phyloP scores from a whole-genome alignment of 495 filamentous ascomycete species.

The Endocarpon pusillum region DNA sequence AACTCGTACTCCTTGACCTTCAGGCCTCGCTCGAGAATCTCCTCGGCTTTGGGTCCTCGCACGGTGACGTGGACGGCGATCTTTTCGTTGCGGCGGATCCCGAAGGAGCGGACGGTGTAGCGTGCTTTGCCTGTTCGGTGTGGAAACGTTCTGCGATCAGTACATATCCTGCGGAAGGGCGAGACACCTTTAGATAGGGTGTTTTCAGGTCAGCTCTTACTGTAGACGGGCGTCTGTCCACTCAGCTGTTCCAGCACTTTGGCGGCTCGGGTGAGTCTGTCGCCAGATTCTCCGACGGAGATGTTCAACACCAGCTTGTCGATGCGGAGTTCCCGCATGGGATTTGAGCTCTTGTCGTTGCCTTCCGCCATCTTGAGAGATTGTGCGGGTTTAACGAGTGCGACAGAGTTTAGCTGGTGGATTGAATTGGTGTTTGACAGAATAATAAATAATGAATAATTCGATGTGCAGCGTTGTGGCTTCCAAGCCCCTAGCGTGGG shows the following conservation, averaged over 20 bases:
- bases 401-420: no score
- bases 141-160: no score
- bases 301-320: slow-evolving; percentile 99
- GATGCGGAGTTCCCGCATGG: slow-evolving; percentile 99
- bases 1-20: slow-evolving; percentile 99
- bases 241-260: slow-evolving; percentile 99
- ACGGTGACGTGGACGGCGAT: slow-evolving; percentile 99
- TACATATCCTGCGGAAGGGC: no score
- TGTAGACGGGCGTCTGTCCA: slow-evolving; percentile 99
- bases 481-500: no score
- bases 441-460: no score
- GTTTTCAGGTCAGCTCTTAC: slow-evolving; percentile 40
- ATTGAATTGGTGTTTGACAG: no score
- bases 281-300: slow-evolving; percentile 99
- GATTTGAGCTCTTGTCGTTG: slow-evolving; percentile 76
- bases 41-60: slow-evolving; percentile 98
- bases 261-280: slow-evolving; percentile 97
- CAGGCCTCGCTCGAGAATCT: slow-evolving; percentile 98
- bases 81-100: slow-evolving; percentile 99
- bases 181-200: no score
- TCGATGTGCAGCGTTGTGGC: no score
- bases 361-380: slow-evolving; percentile 34
- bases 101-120: slow-evolving; percentile 99
- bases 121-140: slow-evolving; percentile 96
- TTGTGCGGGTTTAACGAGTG: slow-evolving; percentile 1